Percentiles rank a stretch among this genome's conserved stretches.
phyloP scores from a whole-genome alignment of 768 basidiomycete genomes.

The Russula compacta region DNA sequence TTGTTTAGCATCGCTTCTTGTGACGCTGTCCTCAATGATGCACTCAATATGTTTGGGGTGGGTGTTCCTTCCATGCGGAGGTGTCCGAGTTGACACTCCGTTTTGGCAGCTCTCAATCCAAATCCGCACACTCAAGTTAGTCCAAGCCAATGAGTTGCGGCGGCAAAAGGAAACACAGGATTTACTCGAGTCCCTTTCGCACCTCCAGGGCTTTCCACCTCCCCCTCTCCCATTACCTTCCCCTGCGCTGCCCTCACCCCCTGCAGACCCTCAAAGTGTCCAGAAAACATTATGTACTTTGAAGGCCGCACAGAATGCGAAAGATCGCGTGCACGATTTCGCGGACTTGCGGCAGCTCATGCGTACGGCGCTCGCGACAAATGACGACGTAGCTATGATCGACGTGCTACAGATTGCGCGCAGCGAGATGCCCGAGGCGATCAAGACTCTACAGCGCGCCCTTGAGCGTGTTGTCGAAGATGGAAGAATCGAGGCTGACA shows the following conservation, averaged over 20 bases:
- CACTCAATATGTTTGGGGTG: constrained; percentile 47
- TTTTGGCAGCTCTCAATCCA: constrained; percentile 37
- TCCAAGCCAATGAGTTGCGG: constrained; percentile 34
- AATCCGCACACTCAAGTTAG: constrained; percentile 44
- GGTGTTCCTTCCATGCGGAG: constrained; percentile 14
- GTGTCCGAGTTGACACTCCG: not conserved
- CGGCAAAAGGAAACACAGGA: constrained; percentile 30
- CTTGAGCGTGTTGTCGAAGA: constrained; percentile 40
- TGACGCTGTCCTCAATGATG: constrained; percentile 44
- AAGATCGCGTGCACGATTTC: constrained; percentile 44
- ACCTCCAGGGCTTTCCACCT: constrained; percentile 8
- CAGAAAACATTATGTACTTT: constrained; percentile 20
- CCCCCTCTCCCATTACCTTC: not conserved
- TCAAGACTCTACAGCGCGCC: constrained; percentile 68
- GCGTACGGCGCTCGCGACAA: constrained; percentile 45
- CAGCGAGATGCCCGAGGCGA: constrained; percentile 70
- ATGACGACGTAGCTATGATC: constrained; percentile 57
- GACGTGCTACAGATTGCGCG: constrained; percentile 50
- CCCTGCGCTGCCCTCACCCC: constrained; percentile 12
- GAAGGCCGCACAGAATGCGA: constrained; percentile 33
- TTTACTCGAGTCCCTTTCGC: constrained; percentile 29
- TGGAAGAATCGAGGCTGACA: constrained; percentile 23
- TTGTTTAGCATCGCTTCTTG: constrained; percentile 42
- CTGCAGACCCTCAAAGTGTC: constrained; percentile 13
- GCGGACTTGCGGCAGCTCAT: constrained; percentile 51